Conservation (phyloP, 2,329 filamentous ascomycete species). For the Verticillium alfalfae region DNA sequence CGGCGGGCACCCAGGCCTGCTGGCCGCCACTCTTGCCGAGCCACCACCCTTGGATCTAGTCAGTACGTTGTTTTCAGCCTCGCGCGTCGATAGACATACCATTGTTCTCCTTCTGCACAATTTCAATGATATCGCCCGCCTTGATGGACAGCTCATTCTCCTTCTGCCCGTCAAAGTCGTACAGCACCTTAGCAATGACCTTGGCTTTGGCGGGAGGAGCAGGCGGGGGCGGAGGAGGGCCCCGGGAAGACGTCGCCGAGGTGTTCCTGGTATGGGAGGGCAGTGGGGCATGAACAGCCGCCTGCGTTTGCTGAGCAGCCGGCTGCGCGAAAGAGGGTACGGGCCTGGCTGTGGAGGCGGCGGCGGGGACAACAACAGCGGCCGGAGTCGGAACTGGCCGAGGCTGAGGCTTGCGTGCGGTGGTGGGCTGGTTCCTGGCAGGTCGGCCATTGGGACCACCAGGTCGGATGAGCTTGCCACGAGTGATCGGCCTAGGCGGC, state of each 20-base stretch:
- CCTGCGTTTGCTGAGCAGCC: constrained; percentile 10
- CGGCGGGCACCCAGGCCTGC: constrained; percentile 92
- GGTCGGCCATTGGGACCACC: constrained; percentile 80
- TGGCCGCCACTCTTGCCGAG: constrained; percentile 66
- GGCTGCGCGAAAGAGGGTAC: constrained; percentile 9
- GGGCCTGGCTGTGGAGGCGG: constrained; percentile 12
- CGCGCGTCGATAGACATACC: constrained; percentile 50
- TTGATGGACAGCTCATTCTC: constrained; percentile 79
- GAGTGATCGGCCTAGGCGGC: constrained; percentile 83
- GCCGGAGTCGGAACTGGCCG: constrained; percentile 32
- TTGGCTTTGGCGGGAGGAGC: constrained; percentile 59
- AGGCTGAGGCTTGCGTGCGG: constrained; percentile 37
- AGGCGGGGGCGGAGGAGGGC: constrained; percentile 61
- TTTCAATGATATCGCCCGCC: constrained; percentile 76
- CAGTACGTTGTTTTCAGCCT: constrained; percentile 17
- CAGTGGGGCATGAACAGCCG: constrained; percentile 12
- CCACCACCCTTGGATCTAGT: constrained; percentile 75
- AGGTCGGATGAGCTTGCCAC: constrained; percentile 85
- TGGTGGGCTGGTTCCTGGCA: constrained; percentile 57
- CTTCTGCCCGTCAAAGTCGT: constrained; percentile 82
- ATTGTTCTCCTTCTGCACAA: constrained; percentile 92
- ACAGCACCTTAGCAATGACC: constrained; percentile 81
- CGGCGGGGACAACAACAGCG: constrained; percentile 21
- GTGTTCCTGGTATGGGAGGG: constrained; percentile 8
- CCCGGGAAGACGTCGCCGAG: constrained; percentile 15